Percentiles rank a stretch among this genome's conserved stretches.
Conservation (phyloP, 2,329 filamentous ascomycete genomes). For the Pyricularia grisea region DNA sequence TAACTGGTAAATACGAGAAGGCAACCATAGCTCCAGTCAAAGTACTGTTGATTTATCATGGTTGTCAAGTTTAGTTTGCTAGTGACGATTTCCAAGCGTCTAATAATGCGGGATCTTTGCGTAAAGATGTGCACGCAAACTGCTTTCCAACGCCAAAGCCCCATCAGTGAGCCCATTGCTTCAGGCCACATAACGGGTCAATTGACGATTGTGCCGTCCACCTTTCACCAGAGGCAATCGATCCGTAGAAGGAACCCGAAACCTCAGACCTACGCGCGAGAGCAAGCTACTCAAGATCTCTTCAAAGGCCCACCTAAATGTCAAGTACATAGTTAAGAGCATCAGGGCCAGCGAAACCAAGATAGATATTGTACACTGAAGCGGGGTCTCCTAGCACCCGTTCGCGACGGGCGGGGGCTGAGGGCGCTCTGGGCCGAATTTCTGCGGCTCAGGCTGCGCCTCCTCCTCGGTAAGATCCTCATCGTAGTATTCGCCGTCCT, state of each 20-base stretch:
- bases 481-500: slow-evolving; percentile 17
- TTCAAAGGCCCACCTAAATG: neutral
- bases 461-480: slow-evolving; percentile 17
- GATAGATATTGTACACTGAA: neutral
- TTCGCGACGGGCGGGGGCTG: slow-evolving; percentile 20
- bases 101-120: neutral
- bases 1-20: neutral
- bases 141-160: neutral
- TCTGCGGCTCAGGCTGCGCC: slow-evolving; percentile 25
- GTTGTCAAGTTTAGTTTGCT: neutral
- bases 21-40: neutral
- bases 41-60: neutral
- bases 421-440: slow-evolving; percentile 39
- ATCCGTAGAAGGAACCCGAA: neutral
- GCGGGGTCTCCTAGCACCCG: slow-evolving; percentile 5
- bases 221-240: neutral
- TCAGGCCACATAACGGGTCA: neutral
- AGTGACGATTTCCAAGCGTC: neutral
- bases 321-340: neutral
- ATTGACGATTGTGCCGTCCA: neutral
- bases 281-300: neutral
- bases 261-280: neutral
- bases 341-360: neutral
- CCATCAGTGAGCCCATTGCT: neutral
- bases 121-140: neutral